Evolutionary conservation across 192 early-diverging fungal genomes (phyloP).

Genomic region (Gaertneriomyces sp.): DNA sequence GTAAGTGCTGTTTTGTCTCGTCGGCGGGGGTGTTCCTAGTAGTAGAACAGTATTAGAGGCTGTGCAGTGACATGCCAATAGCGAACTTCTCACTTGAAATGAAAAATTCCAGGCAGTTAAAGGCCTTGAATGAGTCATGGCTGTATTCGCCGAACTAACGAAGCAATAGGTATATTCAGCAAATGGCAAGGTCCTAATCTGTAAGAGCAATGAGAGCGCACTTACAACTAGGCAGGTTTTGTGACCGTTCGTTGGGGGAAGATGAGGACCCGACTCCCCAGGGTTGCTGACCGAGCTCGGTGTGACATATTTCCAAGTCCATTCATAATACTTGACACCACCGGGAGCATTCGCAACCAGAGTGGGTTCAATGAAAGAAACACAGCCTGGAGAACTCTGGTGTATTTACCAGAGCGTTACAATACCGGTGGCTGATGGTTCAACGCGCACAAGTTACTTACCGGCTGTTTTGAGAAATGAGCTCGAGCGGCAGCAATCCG

Average conservation of each 20-base stretch:
- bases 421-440: too few relatives aligned
- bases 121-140: neutral
- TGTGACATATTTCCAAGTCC: conserved; percentile 20
- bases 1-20: too few relatives aligned
- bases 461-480: too few relatives aligned
- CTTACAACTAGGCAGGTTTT: conserved; percentile 18
- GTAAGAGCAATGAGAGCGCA: too few relatives aligned
- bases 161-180: neutral
- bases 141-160: conserved; percentile 12
- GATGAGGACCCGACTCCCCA: too few relatives aligned
- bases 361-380: neutral
- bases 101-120: conserved; percentile 16
- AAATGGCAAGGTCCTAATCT: too few relatives aligned
- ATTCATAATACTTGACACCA: conserved; percentile 13
- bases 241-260: conserved; percentile 20
- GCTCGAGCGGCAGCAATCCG: too few relatives aligned
- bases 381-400: too few relatives aligned
- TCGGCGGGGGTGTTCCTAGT: too few relatives aligned
- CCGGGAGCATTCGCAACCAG: neutral
- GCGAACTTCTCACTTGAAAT: conserved; percentile 22
- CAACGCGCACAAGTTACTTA: too few relatives aligned
- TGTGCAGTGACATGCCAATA: neutral
- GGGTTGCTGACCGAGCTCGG: neutral
- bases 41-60: neutral
- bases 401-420: too few relatives aligned